Percentiles rank a stretch among this genome's conserved stretches.
These are phyloP conservation scores for Acer negundo DNA, from an alignment of 345 rosid species.

Conservation along the genomic window DNA sequence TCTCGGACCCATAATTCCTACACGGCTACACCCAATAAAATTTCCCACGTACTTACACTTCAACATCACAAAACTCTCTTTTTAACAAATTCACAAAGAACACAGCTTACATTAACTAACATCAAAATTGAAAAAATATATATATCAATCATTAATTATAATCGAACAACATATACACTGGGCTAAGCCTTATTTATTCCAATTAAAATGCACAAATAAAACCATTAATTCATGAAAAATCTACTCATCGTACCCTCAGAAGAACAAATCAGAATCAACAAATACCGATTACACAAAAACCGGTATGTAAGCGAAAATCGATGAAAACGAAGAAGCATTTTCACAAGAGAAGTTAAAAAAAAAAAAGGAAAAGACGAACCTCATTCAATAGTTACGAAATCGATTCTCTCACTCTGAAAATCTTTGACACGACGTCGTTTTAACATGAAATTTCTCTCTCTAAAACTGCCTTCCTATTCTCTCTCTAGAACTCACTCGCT, in stretches of 20 bases:
- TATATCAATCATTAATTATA: no score
- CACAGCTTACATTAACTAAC: no score
- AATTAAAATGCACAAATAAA: neutral
- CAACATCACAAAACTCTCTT: no score
- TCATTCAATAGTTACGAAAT: constrained; percentile 12
- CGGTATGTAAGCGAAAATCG: neutral
- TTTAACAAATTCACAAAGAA: no score
- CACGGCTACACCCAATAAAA: no score
- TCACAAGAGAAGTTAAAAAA: neutral
- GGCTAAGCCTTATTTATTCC: neutral
- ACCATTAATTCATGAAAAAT: neutral
- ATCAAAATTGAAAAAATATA: no score
- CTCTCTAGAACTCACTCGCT: constrained; percentile 4
- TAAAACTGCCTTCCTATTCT: neutral
- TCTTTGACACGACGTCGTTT: constrained; percentile 11
- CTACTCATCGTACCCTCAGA: neutral
- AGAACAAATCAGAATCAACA: neutral
- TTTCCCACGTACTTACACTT: no score
- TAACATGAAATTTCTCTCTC: neutral
- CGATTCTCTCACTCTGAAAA: neutral
- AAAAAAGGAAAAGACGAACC: neutral
- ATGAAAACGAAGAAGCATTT: neutral
- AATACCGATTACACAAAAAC: neutral
- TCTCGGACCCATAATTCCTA: no score
- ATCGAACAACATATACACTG: no score